These are phyloP conservation scores for Rhododendron henanense DNA, from an alignment of 148 eudicot species.

Conservation along the genomic window DNA sequence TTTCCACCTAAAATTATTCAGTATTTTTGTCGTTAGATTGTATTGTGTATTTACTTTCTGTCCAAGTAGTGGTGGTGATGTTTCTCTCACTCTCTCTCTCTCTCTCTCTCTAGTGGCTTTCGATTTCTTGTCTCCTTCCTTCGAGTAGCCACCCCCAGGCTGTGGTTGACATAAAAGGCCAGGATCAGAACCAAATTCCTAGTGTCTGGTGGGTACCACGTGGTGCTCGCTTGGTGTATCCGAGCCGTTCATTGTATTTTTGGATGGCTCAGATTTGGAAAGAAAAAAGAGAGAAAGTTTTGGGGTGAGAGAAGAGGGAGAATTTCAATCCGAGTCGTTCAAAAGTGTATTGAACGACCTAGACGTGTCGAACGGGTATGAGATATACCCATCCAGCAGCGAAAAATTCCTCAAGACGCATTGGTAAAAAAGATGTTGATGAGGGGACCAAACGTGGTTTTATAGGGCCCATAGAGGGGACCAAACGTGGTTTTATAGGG, in stretches of 20 bases:
- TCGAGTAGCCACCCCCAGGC: neutral
- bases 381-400: too few relatives aligned
- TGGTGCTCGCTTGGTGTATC: fast-evolving
- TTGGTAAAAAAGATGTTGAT: too few relatives aligned
- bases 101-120: neutral
- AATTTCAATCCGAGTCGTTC: too few relatives aligned
- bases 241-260: fast-evolving
- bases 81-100: neutral
- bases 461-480: neutral
- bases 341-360: too few relatives aligned
- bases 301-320: fast-evolving
- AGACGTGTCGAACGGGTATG: too few relatives aligned
- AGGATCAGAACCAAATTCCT: neutral
- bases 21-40: neutral
- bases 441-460: neutral
- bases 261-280: too few relatives aligned
- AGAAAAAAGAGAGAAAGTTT: too few relatives aligned
- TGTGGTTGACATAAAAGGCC: neutral
- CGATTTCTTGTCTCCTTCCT: too few relatives aligned
- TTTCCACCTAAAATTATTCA: too few relatives aligned
- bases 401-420: neutral
- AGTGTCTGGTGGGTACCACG: too few relatives aligned
- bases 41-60: neutral
- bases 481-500: neutral
- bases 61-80: neutral